Evolutionary conservation across 106 monocot genomes (phyloP).

Genomic region (Dioscorea zingiberensis): DNA sequence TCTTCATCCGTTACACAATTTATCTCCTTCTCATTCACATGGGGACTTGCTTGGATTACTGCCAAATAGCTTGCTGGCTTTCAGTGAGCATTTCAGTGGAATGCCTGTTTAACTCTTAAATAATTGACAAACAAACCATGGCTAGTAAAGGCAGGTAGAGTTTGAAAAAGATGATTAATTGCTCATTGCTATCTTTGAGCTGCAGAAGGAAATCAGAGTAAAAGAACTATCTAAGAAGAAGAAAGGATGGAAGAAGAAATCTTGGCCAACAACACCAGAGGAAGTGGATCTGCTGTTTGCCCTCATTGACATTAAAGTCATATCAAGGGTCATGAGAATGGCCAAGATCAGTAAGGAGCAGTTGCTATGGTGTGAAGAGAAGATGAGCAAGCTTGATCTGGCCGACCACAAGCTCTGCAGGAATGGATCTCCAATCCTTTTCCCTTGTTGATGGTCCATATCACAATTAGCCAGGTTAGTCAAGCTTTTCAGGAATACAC

Average conservation of each 20-base stretch:
- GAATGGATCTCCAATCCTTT: conserved; percentile 63
- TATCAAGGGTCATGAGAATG: conserved; percentile 80
- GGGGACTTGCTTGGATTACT: no score
- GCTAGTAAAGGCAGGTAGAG: no score
- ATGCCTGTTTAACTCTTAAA: no score
- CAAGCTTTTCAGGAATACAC: background rate
- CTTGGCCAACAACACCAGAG: conserved; percentile 48
- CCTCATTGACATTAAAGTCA: conserved; percentile 67
- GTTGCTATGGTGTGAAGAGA: conserved; percentile 95
- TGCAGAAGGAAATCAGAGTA: conserved; percentile 79
- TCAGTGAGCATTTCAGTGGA: no score
- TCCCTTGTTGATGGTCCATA: conserved; percentile 47
- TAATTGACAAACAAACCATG: no score
- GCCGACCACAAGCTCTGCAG: conserved; percentile 45
- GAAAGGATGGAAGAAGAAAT: conserved; percentile 53
- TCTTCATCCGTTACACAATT: no score
- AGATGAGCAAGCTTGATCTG: conserved; percentile 87
- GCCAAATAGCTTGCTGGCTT: no score
- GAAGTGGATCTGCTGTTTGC: conserved; percentile 56
- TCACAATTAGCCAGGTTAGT: background rate
- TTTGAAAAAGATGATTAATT: no score
- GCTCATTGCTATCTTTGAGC: background rate
- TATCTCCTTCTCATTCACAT: no score
- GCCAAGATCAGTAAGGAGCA: conserved; percentile 68
- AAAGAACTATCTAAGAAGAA: conserved; percentile 68